phyloP scores from a whole-genome alignment of 768 basidiomycete species.

The Sistotremastrum niveocremeum region DNA sequence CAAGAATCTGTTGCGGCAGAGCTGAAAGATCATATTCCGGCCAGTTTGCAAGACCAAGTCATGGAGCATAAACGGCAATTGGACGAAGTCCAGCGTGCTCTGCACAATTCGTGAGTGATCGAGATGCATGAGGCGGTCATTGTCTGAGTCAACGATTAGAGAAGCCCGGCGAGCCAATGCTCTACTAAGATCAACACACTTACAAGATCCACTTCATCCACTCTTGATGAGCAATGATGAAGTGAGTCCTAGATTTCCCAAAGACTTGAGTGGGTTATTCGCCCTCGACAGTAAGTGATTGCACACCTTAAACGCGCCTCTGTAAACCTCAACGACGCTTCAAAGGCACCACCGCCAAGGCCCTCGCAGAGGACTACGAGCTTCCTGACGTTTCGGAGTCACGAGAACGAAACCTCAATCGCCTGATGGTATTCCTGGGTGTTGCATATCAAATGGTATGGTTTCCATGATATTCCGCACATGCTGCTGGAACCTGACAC shows the following conservation, averaged over 20 bases:
- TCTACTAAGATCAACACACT: conserved; percentile 27
- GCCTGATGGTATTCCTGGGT: conserved; percentile 43
- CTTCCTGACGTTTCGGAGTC: conserved; percentile 22
- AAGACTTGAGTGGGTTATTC: conserved; percentile 38
- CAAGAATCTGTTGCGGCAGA: conserved; percentile 34
- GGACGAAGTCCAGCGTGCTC: conserved; percentile 28
- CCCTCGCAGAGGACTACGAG: conserved; percentile 21
- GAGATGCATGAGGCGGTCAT: background rate
- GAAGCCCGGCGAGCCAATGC: conserved; percentile 46
- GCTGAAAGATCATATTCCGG: conserved; percentile 33
- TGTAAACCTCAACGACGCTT: background rate
- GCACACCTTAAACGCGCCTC: conserved; percentile 6
- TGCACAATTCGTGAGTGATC: conserved; percentile 45
- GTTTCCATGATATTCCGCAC: conserved; percentile 9
- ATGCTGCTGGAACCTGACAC: background rate
- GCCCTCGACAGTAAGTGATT: conserved; percentile 31
- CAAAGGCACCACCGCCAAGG: conserved; percentile 11
- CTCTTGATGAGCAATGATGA: conserved; percentile 35
- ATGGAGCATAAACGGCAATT: conserved; percentile 30
- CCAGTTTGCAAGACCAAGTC: conserved; percentile 35
- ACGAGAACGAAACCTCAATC: conserved; percentile 37
- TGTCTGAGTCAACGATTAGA: conserved; percentile 17
- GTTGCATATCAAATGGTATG: conserved; percentile 45
- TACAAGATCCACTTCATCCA: conserved; percentile 28
- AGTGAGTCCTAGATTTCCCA: conserved; percentile 36